Base-by-base conservation (phyloP, 257 asterid species). In the Nicotiana sylvestris region DNA sequence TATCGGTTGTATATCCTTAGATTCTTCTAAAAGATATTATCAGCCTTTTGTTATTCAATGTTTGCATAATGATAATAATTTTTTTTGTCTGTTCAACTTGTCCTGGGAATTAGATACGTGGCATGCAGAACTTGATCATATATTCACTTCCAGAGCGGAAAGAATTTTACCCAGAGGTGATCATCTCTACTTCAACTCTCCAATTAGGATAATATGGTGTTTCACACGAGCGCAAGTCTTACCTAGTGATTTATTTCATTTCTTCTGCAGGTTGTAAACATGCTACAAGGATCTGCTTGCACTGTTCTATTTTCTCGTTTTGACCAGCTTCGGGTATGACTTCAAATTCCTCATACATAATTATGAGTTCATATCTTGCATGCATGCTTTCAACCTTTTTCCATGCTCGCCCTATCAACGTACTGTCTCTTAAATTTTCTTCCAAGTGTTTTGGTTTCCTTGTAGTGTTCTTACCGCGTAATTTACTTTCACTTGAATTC, bases 111-210 rank as follows among this genome's bases (percentile, higher is more conserved):
- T 84, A 96, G 99, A 96, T 96, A 77, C 97, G 98, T 49, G 99
- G 97, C 64, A 92, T 93, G 57, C 86, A 91, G 89, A 93, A 91
- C 82, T 86, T 94, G 83, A 91, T 96, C 39, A 77, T 96, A 56
- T 96, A 93, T 86, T 96, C 99, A 60, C 90, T 94, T 82, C 99
- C 99, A 6, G 98, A 96, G 91, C 88, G 98, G 77, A 94, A 92
- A 87, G 98, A 96, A 83, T 92, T 96, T 87, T 96, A 96, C 88
- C 95, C 98, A 9, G 97, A 96, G 99, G 99, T 96, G 77, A 77
- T 67, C 32, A 66, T 69, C 61, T 27, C 78, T 17, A 13, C 56
- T 10, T 16, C 3, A 8, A 37, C 78, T 33, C 32, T 25, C 64
- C 11, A 4, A 62, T 57, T 58, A 16, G 11, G 29, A 33, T 3